These are phyloP conservation scores for Ganoderma sinense DNA, from an alignment of 1,284 basidiomycete genomes.

Conservation along the genomic window DNA sequence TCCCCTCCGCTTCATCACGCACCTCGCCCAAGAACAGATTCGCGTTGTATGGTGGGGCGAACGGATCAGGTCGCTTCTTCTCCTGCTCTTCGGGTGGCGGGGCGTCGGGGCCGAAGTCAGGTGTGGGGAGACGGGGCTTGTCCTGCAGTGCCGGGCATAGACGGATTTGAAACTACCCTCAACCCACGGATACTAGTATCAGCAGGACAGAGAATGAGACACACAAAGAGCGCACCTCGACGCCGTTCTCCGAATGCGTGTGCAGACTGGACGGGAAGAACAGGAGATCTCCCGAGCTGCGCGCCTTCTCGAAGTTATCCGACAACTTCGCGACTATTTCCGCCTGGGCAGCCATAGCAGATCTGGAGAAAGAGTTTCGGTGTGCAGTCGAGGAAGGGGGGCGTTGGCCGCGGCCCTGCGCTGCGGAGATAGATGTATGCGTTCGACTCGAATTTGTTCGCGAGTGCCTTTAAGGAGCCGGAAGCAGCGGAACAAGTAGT, in stretches of 20 bases:
- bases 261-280: conserved; percentile 79
- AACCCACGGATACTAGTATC: conserved; percentile 1
- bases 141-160: conserved; percentile 83
- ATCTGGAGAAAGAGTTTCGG: background rate
- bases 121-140: conserved; percentile 65
- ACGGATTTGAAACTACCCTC: conserved; percentile 77
- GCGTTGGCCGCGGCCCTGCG: background rate
- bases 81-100: conserved; percentile 39
- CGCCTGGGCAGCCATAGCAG: conserved; percentile 36
- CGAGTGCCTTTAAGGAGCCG: conserved; percentile 43
- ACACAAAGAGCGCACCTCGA: conserved; percentile 60
- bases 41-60: conserved; percentile 81
- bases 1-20: conserved; percentile 64
- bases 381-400: background rate
- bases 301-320: conserved; percentile 65
- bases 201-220: background rate
- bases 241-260: conserved; percentile 62
- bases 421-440: background rate
- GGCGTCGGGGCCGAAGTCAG: conserved; percentile 48
- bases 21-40: conserved; percentile 80
- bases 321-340: conserved; percentile 71
- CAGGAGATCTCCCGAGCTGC: conserved; percentile 71
- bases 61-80: conserved; percentile 65
- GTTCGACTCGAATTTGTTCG: conserved; percentile 11
- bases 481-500: conserved; percentile 3